Evolutionary conservation across 441 rosid genomes (phyloP).

Genomic region (Gossypium armourianum): DNA sequence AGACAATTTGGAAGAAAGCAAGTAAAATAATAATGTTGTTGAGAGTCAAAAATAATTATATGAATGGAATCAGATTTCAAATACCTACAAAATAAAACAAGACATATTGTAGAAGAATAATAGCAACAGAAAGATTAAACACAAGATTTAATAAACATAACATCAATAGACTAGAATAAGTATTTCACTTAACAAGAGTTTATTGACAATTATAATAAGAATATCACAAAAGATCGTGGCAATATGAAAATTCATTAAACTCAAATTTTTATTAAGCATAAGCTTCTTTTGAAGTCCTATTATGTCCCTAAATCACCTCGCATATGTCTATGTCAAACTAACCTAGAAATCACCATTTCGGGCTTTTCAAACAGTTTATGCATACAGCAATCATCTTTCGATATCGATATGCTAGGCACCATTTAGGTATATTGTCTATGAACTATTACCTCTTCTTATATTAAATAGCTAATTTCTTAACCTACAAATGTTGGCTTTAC

Average conservation of each 20-base stretch:
- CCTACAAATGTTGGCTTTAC: too few species aligned
- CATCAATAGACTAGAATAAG: not conserved
- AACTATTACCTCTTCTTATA: not conserved
- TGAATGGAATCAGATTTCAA: not conserved
- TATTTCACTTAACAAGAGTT: not conserved
- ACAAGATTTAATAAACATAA: not conserved
- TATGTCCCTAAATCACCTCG: not conserved
- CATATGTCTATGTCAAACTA: not conserved
- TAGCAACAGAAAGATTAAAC: not conserved
- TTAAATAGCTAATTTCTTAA: too few species aligned
- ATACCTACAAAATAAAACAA: not conserved
- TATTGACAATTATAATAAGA: not conserved
- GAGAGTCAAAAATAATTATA: too few species aligned
- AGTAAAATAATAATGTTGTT: too few species aligned
- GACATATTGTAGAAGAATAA: not conserved
- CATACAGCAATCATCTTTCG: not conserved
- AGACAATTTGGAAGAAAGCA: not conserved
- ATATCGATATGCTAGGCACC: not conserved
- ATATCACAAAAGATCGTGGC: not conserved
- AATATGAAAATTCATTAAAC: not conserved
- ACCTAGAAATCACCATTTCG: not conserved
- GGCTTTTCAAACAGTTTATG: not conserved
- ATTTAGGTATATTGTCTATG: not conserved
- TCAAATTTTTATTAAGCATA: not conserved
- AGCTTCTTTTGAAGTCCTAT: not conserved